These are phyloP conservation scores for Aquilaria agallochum DNA, from an alignment of 441 rosid genomes.

Conservation along the genomic window DNA sequence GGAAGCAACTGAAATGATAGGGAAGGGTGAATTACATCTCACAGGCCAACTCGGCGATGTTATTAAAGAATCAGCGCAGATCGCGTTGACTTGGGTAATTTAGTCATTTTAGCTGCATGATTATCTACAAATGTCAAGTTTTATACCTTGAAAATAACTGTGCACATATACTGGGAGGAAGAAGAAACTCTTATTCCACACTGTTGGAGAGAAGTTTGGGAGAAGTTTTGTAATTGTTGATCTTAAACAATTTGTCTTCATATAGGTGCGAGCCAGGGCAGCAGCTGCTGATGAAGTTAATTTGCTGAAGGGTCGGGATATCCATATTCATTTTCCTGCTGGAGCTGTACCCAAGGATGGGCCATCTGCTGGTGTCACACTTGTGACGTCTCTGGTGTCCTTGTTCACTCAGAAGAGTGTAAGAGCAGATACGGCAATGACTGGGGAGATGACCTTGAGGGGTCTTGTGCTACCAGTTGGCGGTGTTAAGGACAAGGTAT, in stretches of 20 bases:
- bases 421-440: conserved; percentile 99
- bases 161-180: too few species aligned
- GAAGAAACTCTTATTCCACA: too few species aligned
- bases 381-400: conserved; percentile 94
- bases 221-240: conserved; percentile 1
- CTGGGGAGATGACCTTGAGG: conserved; percentile 98
- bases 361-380: conserved; percentile 98
- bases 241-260: conserved; percentile 12
- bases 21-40: conserved; percentile 92
- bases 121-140: neutral
- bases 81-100: conserved; percentile 98
- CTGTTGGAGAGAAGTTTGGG: neutral
- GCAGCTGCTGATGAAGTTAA: conserved; percentile 48
- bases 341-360: conserved; percentile 99
- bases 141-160: neutral
- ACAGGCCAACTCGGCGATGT: conserved; percentile 99
- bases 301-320: conserved; percentile 85
- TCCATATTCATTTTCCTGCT: conserved; percentile 98
- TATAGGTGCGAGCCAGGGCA: conserved; percentile 92
- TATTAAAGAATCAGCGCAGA: conserved; percentile 96
- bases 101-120: conserved; percentile 3
- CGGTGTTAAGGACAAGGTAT: conserved; percentile 95
- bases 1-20: conserved; percentile 88
- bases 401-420: conserved; percentile 78
- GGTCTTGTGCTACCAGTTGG: conserved; percentile 99